Percentiles rank a stretch among this genome's conserved stretches.
Evolutionary conservation across 306 rosid genomes (phyloP).

Genomic region (Prunus kanzakura): DNA sequence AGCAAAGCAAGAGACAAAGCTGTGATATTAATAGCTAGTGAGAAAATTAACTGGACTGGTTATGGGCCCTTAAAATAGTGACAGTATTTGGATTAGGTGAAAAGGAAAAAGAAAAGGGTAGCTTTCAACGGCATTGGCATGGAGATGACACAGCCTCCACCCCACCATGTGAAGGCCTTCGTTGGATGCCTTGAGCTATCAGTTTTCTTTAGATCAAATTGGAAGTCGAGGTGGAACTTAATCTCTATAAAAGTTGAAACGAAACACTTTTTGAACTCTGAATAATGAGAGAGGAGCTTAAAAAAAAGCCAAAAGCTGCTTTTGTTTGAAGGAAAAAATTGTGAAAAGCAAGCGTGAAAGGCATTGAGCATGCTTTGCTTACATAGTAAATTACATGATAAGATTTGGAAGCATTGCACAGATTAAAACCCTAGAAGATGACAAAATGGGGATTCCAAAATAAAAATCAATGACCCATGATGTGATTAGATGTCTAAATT

Average conservation of each 20-base stretch:
- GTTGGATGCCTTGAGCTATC: constrained; percentile 45
- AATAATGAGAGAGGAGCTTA: constrained; percentile 19
- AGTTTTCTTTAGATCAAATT: constrained; percentile 23
- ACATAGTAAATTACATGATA: background rate
- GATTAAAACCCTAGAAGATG: constrained; percentile 18
- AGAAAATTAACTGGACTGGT: too few relatives aligned
- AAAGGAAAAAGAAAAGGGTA: constrained; percentile 24
- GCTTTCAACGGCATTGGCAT: constrained; percentile 39
- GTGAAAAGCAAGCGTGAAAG: constrained; percentile 25
- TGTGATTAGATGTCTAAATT: constrained; percentile 23
- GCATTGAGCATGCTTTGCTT: background rate
- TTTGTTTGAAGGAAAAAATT: constrained; percentile 20
- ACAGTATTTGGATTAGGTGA: constrained; percentile 37
- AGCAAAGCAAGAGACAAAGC: too few relatives aligned
- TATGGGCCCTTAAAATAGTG: constrained; percentile 27
- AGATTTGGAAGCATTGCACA: constrained; percentile 10
- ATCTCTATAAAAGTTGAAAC: background rate
- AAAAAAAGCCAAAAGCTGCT: constrained; percentile 39
- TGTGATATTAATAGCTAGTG: too few relatives aligned
- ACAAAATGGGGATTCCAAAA: constrained; percentile 22
- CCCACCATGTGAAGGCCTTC: constrained; percentile 64
- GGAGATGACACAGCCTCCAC: constrained; percentile 35
- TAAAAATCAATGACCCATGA: constrained; percentile 28
- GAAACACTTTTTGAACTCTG: background rate
- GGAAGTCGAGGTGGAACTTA: constrained; percentile 34